Evolutionary conservation across 2,329 filamentous ascomycete species (phyloP), one percentile per base, ranked within the genome.

Genomic region (Dothideomycetes sp.): DNA sequence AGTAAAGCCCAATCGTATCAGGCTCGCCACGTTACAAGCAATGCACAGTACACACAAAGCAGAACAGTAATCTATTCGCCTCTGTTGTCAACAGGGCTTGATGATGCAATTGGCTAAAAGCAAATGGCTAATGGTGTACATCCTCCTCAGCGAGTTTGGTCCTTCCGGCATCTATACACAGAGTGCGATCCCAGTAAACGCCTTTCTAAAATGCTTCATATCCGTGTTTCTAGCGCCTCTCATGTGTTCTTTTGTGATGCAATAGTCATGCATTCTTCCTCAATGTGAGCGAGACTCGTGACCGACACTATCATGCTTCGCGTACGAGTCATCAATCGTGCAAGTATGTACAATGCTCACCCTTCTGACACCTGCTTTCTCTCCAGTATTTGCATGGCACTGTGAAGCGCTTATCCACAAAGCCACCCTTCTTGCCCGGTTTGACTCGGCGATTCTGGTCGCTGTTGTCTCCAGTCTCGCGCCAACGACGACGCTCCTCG

Each of bases 341-440:
- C 33, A 31, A 27, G 15, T 42, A 42, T 34, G 67, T 70, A 54
- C 69, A 72, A 28, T 67, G 59, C 16, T 67, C 63, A 13, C 69
- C 69, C 49, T 75, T 74, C 43, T 64, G 59, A 52, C 72, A 74
- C 49, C 65, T 68, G 10, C 71, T 71, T 45, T 71, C 64, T 24
- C 66, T 59, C 65, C 65, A 76, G 53, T 69, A 76, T 44, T 65
- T 64, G 55, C 73, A 76, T 8, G 64, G 55, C 41, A 53, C 53
- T 4, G 53, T 59, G 47, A 54, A 60, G 23, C 49, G 47, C 7
- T 49, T 52, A 17, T 56, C 51, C n/a, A 45, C 43, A 13, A 39
- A 45, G n/a, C 32, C 27, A 24, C 47, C 47, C 32, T 46, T 47
- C 37, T 49, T 50, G 16, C 42, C 37, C 27, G 46, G 42, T 25